Evolutionary conservation across 2,329 filamentous ascomycete genomes (phyloP).

Genomic region (Endocalyx cinctus): DNA sequence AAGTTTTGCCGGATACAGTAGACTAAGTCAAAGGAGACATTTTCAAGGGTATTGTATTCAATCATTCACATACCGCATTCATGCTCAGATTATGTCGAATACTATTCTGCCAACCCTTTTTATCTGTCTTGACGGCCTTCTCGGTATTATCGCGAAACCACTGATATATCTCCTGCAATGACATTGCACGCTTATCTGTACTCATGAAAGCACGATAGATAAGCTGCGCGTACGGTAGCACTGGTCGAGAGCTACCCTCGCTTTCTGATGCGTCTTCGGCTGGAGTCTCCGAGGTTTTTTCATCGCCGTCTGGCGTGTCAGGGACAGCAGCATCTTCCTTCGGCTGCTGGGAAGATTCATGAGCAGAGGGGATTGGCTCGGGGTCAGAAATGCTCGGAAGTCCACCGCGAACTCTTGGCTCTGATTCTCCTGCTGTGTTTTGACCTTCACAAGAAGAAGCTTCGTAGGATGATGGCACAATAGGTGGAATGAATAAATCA

Average conservation of each 20-base stretch:
- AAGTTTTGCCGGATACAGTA: neutral
- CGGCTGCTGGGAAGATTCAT: too few species aligned
- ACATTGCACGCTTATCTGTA: conserved; percentile 63
- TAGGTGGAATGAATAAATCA: too few species aligned
- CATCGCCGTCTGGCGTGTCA: too few species aligned
- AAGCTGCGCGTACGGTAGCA: conserved; percentile 78
- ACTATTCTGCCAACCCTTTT: conserved; percentile 88
- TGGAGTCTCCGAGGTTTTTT: too few species aligned
- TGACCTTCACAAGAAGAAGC: too few species aligned
- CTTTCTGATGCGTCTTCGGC: neutral
- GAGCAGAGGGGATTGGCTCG: too few species aligned
- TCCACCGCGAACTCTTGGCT: too few species aligned
- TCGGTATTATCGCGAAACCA: conserved; percentile 83
- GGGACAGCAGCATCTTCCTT: too few species aligned
- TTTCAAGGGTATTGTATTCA: neutral
- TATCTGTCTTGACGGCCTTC: conserved; percentile 61
- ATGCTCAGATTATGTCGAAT: conserved; percentile 95
- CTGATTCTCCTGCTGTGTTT: too few species aligned
- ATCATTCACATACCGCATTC: conserved; percentile 67
- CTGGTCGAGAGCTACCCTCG: neutral
- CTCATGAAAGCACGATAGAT: conserved; percentile 73
- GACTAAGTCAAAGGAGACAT: neutral
- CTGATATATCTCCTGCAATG: conserved; percentile 80
- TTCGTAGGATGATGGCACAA: too few species aligned
- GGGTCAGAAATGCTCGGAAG: too few species aligned